These are phyloP conservation scores for Millerozyma acaciae DNA, from an alignment of 805 yeast species.

Conservation along the genomic window DNA sequence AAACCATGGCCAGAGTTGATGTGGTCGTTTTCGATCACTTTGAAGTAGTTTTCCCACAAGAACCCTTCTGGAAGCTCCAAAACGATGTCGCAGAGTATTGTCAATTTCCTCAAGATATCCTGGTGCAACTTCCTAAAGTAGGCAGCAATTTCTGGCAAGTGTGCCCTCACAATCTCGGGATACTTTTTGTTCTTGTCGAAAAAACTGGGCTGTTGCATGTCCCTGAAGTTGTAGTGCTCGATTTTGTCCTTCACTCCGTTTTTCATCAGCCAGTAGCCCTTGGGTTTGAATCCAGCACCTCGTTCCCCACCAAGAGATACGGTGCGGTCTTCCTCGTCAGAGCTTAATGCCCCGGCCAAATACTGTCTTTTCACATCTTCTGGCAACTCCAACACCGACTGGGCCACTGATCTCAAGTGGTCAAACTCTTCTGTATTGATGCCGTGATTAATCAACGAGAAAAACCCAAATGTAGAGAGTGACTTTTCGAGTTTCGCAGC, in stretches of 20 bases:
- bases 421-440: constrained; percentile 28
- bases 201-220: constrained; percentile 20
- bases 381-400: constrained; percentile 37
- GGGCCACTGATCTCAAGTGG: constrained; percentile 37
- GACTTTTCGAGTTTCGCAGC: constrained; percentile 39
- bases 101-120: constrained; percentile 19
- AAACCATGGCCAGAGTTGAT: constrained; percentile 25
- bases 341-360: constrained; percentile 37
- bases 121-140: constrained; percentile 21
- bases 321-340: constrained; percentile 24
- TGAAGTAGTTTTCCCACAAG: constrained; percentile 26
- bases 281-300: constrained; percentile 28
- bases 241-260: constrained; percentile 26
- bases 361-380: constrained; percentile 35
- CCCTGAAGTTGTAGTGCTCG: constrained; percentile 24
- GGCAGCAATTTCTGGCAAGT: constrained; percentile 19
- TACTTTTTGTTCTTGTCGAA: constrained; percentile 18
- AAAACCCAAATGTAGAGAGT: constrained; percentile 41
- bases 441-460: constrained; percentile 41
- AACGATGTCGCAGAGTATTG: constrained; percentile 22
- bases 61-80: constrained; percentile 27
- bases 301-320: constrained; percentile 26
- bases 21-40: constrained; percentile 18
- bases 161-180: constrained; percentile 22
- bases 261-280: constrained; percentile 28